Base-by-base conservation (phyloP, 805 yeast species). In the Yarrowia sp. region DNA sequence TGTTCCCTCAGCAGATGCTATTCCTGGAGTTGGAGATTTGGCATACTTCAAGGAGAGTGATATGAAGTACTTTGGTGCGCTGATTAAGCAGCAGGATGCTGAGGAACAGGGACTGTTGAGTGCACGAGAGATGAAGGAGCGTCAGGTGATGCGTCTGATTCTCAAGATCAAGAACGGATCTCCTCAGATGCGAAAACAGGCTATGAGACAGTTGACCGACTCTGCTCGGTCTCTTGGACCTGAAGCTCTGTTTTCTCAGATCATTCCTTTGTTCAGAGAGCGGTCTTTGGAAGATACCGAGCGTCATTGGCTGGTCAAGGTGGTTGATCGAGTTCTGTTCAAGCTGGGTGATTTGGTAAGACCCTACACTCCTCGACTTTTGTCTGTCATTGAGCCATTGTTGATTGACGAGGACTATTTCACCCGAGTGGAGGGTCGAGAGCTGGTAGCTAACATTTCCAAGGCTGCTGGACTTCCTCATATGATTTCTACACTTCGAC, bases 381-480 rank as follows among this genome's bases (percentile, higher is more conserved):
- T 93, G 35, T 84, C 85, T 15, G 97, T 91, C 0, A 83, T 90
- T 0, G 86, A 92, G 67, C 98, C 98, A 0, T 77, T 92, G 69
- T 79, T 93, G 45, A 84, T 90, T 8, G 97, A 92, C 74, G 92
- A 90, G 72, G 94, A 92, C 76, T 80, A 84, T 67, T 82, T 86
- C n/a, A 83, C 93, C 1, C 82, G 97, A 71, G 77, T 85, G 4
- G 95, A 91, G 75, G 95, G 97, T 1, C 82, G 90, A 59, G 97
- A 92, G 70, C 85, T 92, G 38, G 84, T 92, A 16, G 83, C 93
- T 0, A 88, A 85, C 70, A 79, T 94, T 22, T 81, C 97, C 3
- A 89, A 87, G 71, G 91, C 95, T 1, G 93, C 91, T 2, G 98
- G 98, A 0, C 78, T 93, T 42, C 84, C 92, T 0, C 87, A 86